Conservation (phyloP, 2,329 filamentous ascomycete species). For the Dothideomycetes sp. region DNA sequence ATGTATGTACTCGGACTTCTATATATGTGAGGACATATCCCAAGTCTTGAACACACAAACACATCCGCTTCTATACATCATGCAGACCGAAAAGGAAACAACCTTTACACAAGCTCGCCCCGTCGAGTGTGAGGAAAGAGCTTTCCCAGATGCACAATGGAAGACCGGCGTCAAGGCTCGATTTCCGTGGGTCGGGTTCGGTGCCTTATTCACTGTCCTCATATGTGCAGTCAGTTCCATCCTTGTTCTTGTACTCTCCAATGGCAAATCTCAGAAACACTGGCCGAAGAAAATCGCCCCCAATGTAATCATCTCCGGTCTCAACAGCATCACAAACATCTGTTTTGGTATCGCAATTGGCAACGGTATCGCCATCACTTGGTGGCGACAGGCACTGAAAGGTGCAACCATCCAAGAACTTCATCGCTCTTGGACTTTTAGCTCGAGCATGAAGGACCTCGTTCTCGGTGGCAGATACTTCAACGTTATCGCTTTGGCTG, state of each 20-base stretch:
- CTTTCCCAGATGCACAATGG: conserved; percentile 7
- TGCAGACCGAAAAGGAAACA: not conserved
- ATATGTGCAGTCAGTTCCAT: conserved; percentile 16
- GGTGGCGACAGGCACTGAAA: conserved; percentile 21
- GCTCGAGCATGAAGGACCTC: conserved; percentile 18
- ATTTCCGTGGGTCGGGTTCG: conserved; percentile 18
- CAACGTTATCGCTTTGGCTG: conserved; percentile 22
- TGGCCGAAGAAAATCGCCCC: conserved; percentile 19
- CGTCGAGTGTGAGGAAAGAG: not conserved
- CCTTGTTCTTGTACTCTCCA: conserved; percentile 14
- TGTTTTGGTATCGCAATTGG: conserved; percentile 20
- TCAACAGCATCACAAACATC: conserved; percentile 19
- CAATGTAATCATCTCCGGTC: conserved; percentile 17
- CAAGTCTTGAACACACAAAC: too few relatives aligned
- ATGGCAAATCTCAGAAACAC: conserved; percentile 12
- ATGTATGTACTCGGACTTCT: too few relatives aligned
- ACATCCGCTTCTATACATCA: not conserved
- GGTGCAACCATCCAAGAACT: conserved; percentile 20
- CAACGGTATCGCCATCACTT: conserved; percentile 21
- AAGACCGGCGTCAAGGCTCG: conserved; percentile 2
- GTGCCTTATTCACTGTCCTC: conserved; percentile 17
- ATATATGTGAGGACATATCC: too few relatives aligned
- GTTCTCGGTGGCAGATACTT: conserved; percentile 19
- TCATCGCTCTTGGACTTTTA: conserved; percentile 20
- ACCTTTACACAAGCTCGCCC: not conserved